Conservation (phyloP, 805 yeast genomes). For the Lipomyces spencermartinsiae region DNA sequence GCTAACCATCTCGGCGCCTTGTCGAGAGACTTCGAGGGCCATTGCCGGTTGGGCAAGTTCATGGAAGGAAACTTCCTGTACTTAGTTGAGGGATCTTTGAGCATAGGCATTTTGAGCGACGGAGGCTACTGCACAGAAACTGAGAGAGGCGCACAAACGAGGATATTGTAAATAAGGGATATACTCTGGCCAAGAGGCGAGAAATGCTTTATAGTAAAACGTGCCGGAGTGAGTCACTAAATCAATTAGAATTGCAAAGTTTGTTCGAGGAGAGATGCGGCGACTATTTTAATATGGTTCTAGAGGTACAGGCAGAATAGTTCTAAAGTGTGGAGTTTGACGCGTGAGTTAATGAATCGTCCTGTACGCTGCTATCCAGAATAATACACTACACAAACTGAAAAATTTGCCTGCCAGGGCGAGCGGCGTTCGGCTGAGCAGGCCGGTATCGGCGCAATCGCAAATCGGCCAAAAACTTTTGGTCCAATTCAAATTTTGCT, state of each 20-base stretch:
- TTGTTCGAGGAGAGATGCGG: background rate
- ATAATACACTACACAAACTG: too few relatives aligned
- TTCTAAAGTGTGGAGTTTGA: too few relatives aligned
- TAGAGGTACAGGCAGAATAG: background rate
- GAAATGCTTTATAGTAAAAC: background rate
- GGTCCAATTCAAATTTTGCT: too few relatives aligned
- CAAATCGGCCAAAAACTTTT: too few relatives aligned
- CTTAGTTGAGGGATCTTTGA: slow-evolving; percentile 65
- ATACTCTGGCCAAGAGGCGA: background rate
- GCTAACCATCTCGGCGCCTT: slow-evolving; percentile 83
- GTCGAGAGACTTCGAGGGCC: slow-evolving; percentile 68
- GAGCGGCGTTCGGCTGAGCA: too few relatives aligned
- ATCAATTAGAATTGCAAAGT: background rate
- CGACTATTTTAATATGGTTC: background rate
- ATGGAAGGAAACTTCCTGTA: slow-evolving; percentile 63
- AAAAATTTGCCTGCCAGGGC: too few relatives aligned
- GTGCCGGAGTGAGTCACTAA: background rate
- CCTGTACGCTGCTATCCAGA: too few relatives aligned
- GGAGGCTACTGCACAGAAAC: background rate
- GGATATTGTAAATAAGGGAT: background rate
- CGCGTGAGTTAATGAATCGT: too few relatives aligned
- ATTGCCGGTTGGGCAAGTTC: slow-evolving; percentile 64
- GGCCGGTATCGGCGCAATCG: too few relatives aligned
- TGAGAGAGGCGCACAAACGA: background rate
- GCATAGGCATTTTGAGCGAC: slow-evolving; percentile 42